Base-by-base conservation (phyloP, 257 asterid genomes). In the Primulina eburnea region DNA sequence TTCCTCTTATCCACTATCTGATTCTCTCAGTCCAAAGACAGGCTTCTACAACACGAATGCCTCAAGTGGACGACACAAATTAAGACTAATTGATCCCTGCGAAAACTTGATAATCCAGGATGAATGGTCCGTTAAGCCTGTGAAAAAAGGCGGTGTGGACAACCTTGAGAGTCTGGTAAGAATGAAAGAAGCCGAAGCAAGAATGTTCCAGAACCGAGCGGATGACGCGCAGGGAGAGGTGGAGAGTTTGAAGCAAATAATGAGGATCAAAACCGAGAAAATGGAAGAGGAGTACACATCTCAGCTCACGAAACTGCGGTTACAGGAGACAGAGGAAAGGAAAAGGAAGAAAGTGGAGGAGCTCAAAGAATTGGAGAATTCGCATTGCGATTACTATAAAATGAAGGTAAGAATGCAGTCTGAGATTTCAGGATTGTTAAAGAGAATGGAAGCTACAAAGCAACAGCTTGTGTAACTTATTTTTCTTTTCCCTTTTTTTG, bases 401-500 rank as follows among this genome's bases (percentile, higher is more conserved):
- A 89, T 93, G 97, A 93, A 93, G 87, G 53, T 89, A 55, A 85
- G 97, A 75, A 90, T 90, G 96, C 95, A 90, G 69, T 69, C 89
- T 5, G 99, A 93, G 82, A 85, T 87, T 32, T 90, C 96, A 0
- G 99, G 92, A 40, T 83, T 93, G 86, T 75, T 93, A 66, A 85
- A 86, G 85, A 89, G 96, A 80, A 93, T 93, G 99, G 97, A 93
- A 68, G 85, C 88, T 1, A 83, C 96, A 6, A 89, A 91, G 77
- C 92, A 89, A 55, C 92, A 83, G 79, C 64, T 82, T 79, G 92
- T 89, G 65, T 90, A 75, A 65, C 38, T 26, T 8, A 50, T 65
- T 35, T 53, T 18, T 68, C 8, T 2, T 68, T 20, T 68, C 8
- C 3, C 3, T 58, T 62, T 35, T 9, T 68, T 20, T 68, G 38